A percentile compares a stretch with the other conserved stretches of the same genome.
phyloP scores from a whole-genome alignment of 768 basidiomycete species.

The Leccinum rimulosum region DNA sequence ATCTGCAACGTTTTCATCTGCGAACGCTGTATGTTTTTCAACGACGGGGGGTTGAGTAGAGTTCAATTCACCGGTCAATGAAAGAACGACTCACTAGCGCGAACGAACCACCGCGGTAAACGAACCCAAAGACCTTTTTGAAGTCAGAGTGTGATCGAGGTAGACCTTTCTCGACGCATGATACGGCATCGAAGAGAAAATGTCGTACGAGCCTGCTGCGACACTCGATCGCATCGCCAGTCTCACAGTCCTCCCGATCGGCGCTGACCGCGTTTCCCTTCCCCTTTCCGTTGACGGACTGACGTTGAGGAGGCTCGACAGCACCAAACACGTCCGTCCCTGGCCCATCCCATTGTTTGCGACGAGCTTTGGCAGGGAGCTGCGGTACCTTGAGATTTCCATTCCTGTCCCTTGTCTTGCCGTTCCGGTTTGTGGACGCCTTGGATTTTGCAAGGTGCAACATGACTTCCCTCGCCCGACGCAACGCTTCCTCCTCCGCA shows the following conservation, averaged over 20 bases:
- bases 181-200: background rate
- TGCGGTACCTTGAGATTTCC: constrained; percentile 47
- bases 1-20: constrained; percentile 29
- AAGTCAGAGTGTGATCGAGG: constrained; percentile 38
- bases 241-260: constrained; percentile 25
- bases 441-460: constrained; percentile 33
- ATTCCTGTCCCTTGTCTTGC: constrained; percentile 7
- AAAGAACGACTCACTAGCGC: constrained; percentile 34
- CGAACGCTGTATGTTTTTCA: constrained; percentile 20
- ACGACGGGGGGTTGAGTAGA: background rate
- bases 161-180: constrained; percentile 26
- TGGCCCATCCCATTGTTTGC: constrained; percentile 10
- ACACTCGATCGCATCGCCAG: constrained; percentile 43
- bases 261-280: constrained; percentile 35
- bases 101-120: constrained; percentile 41
- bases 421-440: constrained; percentile 5
- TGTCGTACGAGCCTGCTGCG: constrained; percentile 58
- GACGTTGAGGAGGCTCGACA: constrained; percentile 15
- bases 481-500: constrained; percentile 31
- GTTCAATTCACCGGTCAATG: background rate
- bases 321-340: constrained; percentile 34
- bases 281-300: constrained; percentile 31
- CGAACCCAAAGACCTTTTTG: constrained; percentile 38
- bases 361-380: constrained; percentile 34
- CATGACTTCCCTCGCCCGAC: constrained; percentile 39